phyloP scores from a whole-genome alignment of 495 filamentous ascomycete species.

The Penicillium maclennaniae region DNA sequence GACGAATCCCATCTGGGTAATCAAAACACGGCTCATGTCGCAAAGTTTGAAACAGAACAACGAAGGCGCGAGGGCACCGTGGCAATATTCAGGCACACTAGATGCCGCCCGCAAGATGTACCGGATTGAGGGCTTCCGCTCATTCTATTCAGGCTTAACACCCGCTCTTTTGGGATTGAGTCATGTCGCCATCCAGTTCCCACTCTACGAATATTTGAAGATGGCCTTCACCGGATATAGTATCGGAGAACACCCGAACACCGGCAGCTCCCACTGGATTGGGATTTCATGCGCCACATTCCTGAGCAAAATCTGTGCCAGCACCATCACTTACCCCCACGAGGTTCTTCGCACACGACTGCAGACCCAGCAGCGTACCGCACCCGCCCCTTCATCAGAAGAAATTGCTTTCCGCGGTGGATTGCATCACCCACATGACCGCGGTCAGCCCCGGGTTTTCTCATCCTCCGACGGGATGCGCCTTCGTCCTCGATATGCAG shows the following conservation, averaged over 20 bases:
- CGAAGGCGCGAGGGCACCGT: slow-evolving; percentile 64
- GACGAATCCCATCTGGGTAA: slow-evolving; percentile 99
- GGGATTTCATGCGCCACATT: slow-evolving; percentile 88
- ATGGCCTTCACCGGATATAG: slow-evolving; percentile 81
- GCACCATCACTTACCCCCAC: slow-evolving; percentile 93
- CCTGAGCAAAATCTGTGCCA: slow-evolving; percentile 90
- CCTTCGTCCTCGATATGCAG: slow-evolving; percentile 68
- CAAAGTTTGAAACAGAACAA: slow-evolving; percentile 54
- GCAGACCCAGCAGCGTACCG: slow-evolving; percentile 74
- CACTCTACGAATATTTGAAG: slow-evolving; percentile 91
- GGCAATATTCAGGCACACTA: slow-evolving; percentile 82
- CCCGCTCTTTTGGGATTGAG: slow-evolving; percentile 89
- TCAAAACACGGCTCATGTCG: slow-evolving; percentile 97
- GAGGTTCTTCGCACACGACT: slow-evolving; percentile 89
- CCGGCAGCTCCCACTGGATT: slow-evolving; percentile 58
- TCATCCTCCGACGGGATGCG: slow-evolving; percentile 55
- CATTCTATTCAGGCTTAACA: slow-evolving; percentile 93
- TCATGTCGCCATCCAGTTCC: slow-evolving; percentile 97
- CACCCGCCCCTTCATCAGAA: slow-evolving; percentile 41
- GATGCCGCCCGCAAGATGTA: slow-evolving; percentile 98
- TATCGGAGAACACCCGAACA: slow-evolving; percentile 66
- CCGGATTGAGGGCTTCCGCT: slow-evolving; percentile 72
- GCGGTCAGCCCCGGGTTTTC: slow-evolving; percentile 41
- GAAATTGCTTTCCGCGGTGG: slow-evolving; percentile 64
- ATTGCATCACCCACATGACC: slow-evolving; percentile 42